Percentiles rank a stretch among this genome's conserved stretches.
Evolutionary conservation across 352 stramenopile genomes (phyloP).

Genomic region (Globisporangium radiosum): DNA sequence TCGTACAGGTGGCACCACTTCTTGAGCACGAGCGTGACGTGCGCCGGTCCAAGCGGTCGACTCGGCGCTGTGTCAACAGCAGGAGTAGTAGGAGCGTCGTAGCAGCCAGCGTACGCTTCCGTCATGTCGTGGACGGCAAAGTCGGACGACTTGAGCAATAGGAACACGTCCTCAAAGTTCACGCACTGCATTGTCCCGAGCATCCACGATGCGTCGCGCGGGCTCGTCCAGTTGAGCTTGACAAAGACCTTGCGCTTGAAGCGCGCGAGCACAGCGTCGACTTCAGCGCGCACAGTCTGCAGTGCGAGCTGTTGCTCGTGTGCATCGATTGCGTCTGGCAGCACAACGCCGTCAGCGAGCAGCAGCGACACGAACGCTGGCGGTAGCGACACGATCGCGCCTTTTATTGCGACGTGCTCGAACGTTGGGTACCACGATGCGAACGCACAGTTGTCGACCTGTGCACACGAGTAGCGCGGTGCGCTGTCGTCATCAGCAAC

Average conservation of each 20-base stretch:
- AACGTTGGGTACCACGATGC: constrained; percentile 59
- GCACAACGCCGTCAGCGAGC: constrained; percentile 59
- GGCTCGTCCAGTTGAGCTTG: constrained; percentile 94
- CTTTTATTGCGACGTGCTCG: constrained; percentile 56
- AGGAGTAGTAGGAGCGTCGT: constrained; percentile 11
- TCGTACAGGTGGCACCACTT: constrained; percentile 95
- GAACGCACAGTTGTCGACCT: constrained; percentile 83
- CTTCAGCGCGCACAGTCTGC: constrained; percentile 34
- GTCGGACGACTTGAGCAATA: constrained; percentile 79
- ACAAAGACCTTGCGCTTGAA: constrained; percentile 74
- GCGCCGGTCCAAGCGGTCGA: constrained; percentile 8
- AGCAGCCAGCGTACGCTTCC: constrained; percentile 69
- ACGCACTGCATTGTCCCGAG: constrained; percentile 69
- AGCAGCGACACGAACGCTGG: constrained; percentile 51
- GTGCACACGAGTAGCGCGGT: constrained; percentile 48
- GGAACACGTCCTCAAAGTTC: constrained; percentile 78
- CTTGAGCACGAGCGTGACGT: constrained; percentile 85
- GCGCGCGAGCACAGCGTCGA: constrained; percentile 54
- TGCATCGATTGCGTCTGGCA: constrained; percentile 23
- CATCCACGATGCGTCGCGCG: constrained; percentile 92
- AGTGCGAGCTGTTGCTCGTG: constrained; percentile 29
- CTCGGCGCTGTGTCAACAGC: neutral
- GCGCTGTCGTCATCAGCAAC: neutral
- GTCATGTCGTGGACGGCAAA: constrained; percentile 91
- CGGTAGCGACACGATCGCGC: constrained; percentile 43